Evolutionary conservation across 768 basidiomycete genomes (phyloP), one percentile per base, ranked within the genome.

Genomic region (Scleroderma bovista): DNA sequence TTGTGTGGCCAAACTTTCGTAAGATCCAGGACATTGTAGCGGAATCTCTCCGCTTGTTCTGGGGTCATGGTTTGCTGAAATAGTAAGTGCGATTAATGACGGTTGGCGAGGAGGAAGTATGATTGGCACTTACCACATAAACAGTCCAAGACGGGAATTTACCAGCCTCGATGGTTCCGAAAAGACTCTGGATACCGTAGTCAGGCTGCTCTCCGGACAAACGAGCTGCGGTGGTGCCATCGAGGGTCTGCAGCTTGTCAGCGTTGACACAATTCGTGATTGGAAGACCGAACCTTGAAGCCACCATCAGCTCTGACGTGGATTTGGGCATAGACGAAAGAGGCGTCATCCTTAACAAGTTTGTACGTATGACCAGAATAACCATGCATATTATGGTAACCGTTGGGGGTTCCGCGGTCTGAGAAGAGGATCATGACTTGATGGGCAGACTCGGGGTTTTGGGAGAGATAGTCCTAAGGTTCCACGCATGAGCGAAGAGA

Each of bases 301-400:
- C 93, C 94, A 33, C 82, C 77, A 51, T 91, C 84, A 49, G 79
- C 77, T 23, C 77, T 81, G 65, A 88, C 60, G 68, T 96, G 94
- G 59, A 93, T 78, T 69, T 96, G 92, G 51, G 84, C 81, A 67
- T 96, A 98, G 32, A 84, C 81, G 64, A 85, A 89, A 40, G 84
- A 79, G 41, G 91, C 92, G 46, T 93, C 83, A 1, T 74, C 80
- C 71, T 93, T 92, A 69, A 88, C 75, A 69, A 93, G 82, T 67
- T 93, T 89, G 77, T 77, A 90, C 29, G 93, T 86, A 77, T 96
- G 92, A 15, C 94, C 90, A 44, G 88, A 89, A 75, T 93, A 96
- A 2, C 93, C 94, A 70, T 97, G 90, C 82, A 83, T 75, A 53
- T 84, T 74, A 69, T 88, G 83, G 72, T 73, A 93, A n/a, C 81